These are phyloP conservation scores for Fusarium torulosum DNA, from an alignment of 2,329 filamentous ascomycete genomes.

Conservation along the genomic window DNA sequence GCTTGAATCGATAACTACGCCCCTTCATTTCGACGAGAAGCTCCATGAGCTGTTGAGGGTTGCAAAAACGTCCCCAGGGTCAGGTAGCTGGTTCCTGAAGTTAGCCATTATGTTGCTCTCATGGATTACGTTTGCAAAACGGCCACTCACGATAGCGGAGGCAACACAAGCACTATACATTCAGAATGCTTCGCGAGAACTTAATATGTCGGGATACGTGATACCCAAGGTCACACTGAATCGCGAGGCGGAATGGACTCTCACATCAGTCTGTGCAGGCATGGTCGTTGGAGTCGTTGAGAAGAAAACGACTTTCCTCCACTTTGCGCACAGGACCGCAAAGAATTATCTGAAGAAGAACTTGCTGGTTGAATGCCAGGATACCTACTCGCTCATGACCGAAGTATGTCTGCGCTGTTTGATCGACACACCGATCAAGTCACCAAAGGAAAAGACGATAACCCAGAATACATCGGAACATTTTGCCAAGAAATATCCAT, in stretches of 20 bases:
- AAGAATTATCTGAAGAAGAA: background rate
- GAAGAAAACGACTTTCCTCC: background rate
- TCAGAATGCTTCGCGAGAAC: background rate
- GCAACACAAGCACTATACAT: background rate
- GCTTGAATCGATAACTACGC: background rate
- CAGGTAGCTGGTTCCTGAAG: no score
- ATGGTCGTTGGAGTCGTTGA: background rate
- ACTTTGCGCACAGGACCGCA: background rate
- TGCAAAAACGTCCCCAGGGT: background rate
- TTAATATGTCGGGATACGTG: no score
- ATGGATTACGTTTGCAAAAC: background rate
- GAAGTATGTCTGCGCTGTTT: background rate
- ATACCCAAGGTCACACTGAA: background rate
- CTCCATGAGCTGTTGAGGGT: background rate
- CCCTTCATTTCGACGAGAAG: background rate
- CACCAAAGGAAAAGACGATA: background rate
- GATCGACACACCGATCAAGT: background rate
- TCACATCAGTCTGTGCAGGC: background rate
- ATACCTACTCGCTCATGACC: background rate
- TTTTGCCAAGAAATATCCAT: background rate
- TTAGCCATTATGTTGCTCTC: background rate
- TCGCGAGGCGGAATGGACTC: background rate
- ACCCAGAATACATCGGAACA: background rate
- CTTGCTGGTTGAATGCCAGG: no score
- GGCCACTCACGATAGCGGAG: background rate